Conservation (phyloP, 768 basidiomycete species). For the Mrakia hoshinonis region DNA sequence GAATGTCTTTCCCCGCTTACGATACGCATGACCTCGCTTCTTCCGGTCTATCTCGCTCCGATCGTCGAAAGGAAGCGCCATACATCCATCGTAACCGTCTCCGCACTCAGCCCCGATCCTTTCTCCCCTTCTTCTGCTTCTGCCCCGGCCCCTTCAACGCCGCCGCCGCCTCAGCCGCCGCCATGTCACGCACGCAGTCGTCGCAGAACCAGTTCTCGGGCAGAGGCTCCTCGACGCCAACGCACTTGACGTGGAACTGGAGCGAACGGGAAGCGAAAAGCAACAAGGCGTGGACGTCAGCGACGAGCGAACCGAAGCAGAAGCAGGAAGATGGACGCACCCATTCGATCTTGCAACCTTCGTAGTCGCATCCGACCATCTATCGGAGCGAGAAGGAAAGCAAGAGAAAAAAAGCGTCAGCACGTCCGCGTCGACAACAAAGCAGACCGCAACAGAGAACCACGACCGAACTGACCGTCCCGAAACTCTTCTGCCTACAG, state of each 20-base stretch:
- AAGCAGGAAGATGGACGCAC: not conserved
- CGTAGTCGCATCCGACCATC: slow-evolving; percentile 31
- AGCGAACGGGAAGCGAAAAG: not conserved
- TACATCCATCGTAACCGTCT: no score
- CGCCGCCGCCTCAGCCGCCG: no score
- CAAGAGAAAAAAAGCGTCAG: not conserved
- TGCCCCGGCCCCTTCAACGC: no score
- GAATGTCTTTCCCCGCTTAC: no score
- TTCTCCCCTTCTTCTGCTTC: no score
- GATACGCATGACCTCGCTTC: no score
- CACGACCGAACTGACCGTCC: slow-evolving; percentile 15
- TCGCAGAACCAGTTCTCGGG: slow-evolving; percentile 29
- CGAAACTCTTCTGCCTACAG: slow-evolving; percentile 26
- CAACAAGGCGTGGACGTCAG: not conserved
- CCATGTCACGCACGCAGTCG: not conserved
- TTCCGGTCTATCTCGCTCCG: no score
- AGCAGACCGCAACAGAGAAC: not conserved
- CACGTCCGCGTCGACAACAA: not conserved
- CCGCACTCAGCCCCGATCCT: no score
- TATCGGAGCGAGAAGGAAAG: not conserved
- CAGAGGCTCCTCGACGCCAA: slow-evolving; percentile 21
- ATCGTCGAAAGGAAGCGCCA: no score
- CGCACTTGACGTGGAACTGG: slow-evolving; percentile 30
- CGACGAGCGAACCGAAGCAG: not conserved
- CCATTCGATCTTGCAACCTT: slow-evolving; percentile 29